A percentile compares a stretch with the other conserved stretches of the same genome.
phyloP scores from a whole-genome alignment of 495 filamentous ascomycete genomes.

The Schizothecium vesticola region DNA sequence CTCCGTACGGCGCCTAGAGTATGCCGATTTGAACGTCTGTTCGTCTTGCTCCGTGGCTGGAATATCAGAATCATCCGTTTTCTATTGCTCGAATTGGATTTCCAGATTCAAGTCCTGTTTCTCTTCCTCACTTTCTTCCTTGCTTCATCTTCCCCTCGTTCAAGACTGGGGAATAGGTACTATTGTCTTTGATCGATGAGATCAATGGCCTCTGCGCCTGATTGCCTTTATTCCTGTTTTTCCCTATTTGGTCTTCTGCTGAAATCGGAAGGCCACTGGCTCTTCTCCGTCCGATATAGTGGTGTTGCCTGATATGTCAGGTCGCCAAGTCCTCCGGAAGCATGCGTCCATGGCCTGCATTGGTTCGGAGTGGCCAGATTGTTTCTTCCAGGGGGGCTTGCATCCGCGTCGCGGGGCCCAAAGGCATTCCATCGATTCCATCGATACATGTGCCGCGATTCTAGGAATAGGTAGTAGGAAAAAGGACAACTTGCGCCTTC shows the following conservation, averaged over 20 bases:
- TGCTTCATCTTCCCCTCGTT: neutral
- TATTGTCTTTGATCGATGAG: neutral
- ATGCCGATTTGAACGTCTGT: neutral
- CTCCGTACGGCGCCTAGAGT: neutral
- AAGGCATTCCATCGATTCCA: neutral
- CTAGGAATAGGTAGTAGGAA: neutral
- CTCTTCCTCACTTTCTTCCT: neutral
- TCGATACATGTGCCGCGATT: neutral
- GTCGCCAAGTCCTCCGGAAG: neutral
- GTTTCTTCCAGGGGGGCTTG: slow-evolving; percentile 2
- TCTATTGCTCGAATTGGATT: neutral
- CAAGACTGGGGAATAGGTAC: neutral
- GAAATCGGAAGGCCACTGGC: neutral
- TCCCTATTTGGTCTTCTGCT: neutral
- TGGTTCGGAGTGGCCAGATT: slow-evolving; percentile 10
- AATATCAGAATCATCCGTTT: neutral
- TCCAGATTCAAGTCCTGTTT: neutral
- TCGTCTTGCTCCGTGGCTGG: neutral
- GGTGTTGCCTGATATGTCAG: neutral
- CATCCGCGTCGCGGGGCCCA: slow-evolving; percentile 7
- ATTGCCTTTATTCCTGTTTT: neutral
- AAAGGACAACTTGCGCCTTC: neutral
- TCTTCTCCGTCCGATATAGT: neutral
- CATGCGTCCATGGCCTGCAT: neutral
- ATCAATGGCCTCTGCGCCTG: neutral